These are phyloP conservation scores for Dictyostelium brefeldianum DNA, from an alignment of 78 protist genomes.

Conservation along the genomic window DNA sequence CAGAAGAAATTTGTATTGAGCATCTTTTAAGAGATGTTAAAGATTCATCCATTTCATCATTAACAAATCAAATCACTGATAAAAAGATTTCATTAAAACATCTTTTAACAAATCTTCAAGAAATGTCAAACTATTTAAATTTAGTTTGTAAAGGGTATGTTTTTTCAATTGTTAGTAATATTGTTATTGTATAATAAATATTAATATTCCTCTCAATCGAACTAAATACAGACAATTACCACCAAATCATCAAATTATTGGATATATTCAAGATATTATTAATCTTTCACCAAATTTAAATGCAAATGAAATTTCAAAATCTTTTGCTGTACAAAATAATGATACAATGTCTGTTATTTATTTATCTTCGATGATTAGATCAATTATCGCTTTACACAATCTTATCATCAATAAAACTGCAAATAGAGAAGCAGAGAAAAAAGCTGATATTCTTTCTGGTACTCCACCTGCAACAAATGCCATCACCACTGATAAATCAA, in stretches of 20 bases:
- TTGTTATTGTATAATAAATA: neutral
- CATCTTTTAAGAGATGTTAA: conserved; percentile 97
- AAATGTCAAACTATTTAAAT: conserved; percentile 68
- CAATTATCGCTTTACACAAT: conserved; percentile 96
- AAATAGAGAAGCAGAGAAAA: conserved; percentile 85
- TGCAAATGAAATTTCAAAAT: conserved; percentile 52
- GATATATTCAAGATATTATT: conserved; percentile 95
- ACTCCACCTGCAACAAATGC: conserved; percentile 52
- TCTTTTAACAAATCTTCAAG: conserved; percentile 43
- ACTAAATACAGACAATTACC: conserved; percentile 88
- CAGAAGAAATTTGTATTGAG: conserved; percentile 99
- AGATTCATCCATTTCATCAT: conserved; percentile 93
- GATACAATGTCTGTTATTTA: conserved; percentile 95
- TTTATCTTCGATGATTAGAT: conserved; percentile 93
- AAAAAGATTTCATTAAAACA: conserved; percentile 86
- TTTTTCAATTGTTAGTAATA: neutral
- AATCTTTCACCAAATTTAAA: conserved; percentile 95
- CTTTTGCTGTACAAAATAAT: conserved; percentile 91
- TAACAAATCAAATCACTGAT: conserved; percentile 84
- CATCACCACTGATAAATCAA: conserved; percentile 7
- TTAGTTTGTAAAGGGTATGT: conserved; percentile 62
- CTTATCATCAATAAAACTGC: conserved; percentile 95
- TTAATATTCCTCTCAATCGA: too few species aligned
- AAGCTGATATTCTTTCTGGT: conserved; percentile 48
- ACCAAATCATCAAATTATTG: conserved; percentile 92